Percentiles rank a stretch among this genome's conserved stretches.
phyloP scores from a whole-genome alignment of 352 stramenopile species.

The Phytophthora sp. region DNA sequence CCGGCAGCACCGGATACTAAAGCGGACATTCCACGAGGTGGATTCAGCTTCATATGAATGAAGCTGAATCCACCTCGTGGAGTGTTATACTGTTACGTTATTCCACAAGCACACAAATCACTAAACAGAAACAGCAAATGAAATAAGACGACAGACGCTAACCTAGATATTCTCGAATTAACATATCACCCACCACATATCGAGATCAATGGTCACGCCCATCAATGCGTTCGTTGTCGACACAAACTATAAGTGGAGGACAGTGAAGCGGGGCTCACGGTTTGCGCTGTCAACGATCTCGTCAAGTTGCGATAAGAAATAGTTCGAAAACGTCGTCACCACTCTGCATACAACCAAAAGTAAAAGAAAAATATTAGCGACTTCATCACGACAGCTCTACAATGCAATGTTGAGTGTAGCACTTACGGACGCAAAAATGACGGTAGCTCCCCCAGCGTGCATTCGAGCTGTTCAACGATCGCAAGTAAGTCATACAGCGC shows the following conservation, averaged over 20 bases:
- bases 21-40: too few relatives aligned
- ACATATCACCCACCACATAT: too few relatives aligned
- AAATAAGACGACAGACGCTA: too few relatives aligned
- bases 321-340: slow-evolving; percentile 16
- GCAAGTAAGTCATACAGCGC: slow-evolving; percentile 30
- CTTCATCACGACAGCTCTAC: background rate
- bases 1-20: too few relatives aligned
- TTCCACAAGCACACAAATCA: too few relatives aligned
- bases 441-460: slow-evolving; percentile 23
- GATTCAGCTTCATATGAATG: too few relatives aligned
- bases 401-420: background rate
- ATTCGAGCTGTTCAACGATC: slow-evolving; percentile 30
- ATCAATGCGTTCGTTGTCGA: too few relatives aligned
- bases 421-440: slow-evolving; percentile 36
- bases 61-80: too few relatives aligned
- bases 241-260: slow-evolving; percentile 8
- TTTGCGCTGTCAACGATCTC: background rate
- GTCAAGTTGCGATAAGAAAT: slow-evolving; percentile 8
- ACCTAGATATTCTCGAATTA: too few relatives aligned
- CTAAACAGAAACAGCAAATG: too few relatives aligned
- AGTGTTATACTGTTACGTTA: too few relatives aligned
- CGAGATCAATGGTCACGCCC: too few relatives aligned
- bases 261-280: background rate
- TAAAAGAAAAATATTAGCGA: background rate
- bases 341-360: slow-evolving; percentile 9